Base-by-base conservation (phyloP, 2,329 filamentous ascomycete genomes). In the Knoxdaviesia capensis region DNA sequence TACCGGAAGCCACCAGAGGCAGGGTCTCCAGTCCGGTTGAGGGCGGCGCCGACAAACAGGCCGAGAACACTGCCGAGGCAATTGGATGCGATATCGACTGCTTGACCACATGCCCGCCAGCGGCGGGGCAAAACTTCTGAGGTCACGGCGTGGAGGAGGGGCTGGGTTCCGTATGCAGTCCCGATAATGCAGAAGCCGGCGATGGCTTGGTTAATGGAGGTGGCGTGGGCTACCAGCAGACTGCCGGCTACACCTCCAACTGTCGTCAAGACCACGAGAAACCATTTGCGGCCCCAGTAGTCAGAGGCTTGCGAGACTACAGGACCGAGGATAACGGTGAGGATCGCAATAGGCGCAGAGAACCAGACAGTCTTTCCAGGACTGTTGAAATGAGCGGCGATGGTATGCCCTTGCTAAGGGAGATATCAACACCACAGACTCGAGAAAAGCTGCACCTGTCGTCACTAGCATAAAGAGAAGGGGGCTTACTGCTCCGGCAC, bases 281-380 rank as follows among this genome's bases (percentile, higher is more conserved):
- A 57, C 55, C 54, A 59, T 49, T 54, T 56, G 6, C 60, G 54
- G n/a, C 60, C 59, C 60, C 59, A 63, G 49, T 58, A 60, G 47
- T 64, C 60, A 20, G 59, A 55, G 0, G 57, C 60, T 44, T 62
- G 60, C 8, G 57, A 57, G 7, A 60, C 51, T 7, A 57, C 54
- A 20, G 57, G 59, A 7, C 52, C 48, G 7, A 59, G 49, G 7
- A 60, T 56, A 6, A 53, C 53, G 2, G 59, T 60, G 20, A 58
- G 40, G 44, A 61, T 61, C 37, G 56, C 51, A 42, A 63, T 56
- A 7, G 53, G 43, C 5, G 53, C 50, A 1, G 54, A 54, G 30
- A 62, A 45, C 60, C 60, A 63, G 11, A 54, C 50, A 6, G 49
- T 47, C 29, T 52, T 48, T 44, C 48, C 30, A n/a, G n/a, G n/a